Conservation (phyloP, 495 filamentous ascomycete genomes). For the Aspergillus wentii region DNA sequence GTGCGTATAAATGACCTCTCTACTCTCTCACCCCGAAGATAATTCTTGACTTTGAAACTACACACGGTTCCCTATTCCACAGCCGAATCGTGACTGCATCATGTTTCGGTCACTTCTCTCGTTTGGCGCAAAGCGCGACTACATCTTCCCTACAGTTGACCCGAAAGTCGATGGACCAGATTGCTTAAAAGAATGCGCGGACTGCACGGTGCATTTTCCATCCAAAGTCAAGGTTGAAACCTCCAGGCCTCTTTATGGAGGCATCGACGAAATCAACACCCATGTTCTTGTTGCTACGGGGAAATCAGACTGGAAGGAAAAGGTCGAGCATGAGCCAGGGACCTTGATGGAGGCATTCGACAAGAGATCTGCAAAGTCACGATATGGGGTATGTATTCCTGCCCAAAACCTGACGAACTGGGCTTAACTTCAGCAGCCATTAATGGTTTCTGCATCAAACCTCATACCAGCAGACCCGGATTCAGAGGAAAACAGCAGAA, state of each 20-base stretch:
- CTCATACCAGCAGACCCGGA: slow-evolving; percentile 59
- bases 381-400: slow-evolving; percentile 61
- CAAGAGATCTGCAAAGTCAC: slow-evolving; percentile 49
- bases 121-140: slow-evolving; percentile 22
- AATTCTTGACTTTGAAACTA: too few species aligned
- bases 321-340: slow-evolving; percentile 80
- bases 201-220: slow-evolving; percentile 71
- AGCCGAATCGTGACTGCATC: too few species aligned
- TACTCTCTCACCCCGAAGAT: too few species aligned
- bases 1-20: too few species aligned
- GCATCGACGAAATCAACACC: slow-evolving; percentile 77
- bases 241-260: slow-evolving; percentile 70
- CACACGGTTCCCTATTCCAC: too few species aligned
- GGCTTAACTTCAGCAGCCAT: slow-evolving; percentile 42
- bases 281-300: slow-evolving; percentile 91
- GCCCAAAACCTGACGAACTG: not conserved
- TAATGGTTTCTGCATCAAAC: slow-evolving; percentile 93
- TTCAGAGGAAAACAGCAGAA: slow-evolving; percentile 30
- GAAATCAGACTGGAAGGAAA: slow-evolving; percentile 84
- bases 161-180: slow-evolving; percentile 72
- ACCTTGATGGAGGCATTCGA: slow-evolving; percentile 89
- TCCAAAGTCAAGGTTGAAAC: slow-evolving; percentile 70
- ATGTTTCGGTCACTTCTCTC: slow-evolving; percentile 38
- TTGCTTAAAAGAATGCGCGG: slow-evolving; percentile 79
- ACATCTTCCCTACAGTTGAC: slow-evolving; percentile 52